Conservation (phyloP, 495 filamentous ascomycete species). For the Aspergillus hancockii region DNA sequence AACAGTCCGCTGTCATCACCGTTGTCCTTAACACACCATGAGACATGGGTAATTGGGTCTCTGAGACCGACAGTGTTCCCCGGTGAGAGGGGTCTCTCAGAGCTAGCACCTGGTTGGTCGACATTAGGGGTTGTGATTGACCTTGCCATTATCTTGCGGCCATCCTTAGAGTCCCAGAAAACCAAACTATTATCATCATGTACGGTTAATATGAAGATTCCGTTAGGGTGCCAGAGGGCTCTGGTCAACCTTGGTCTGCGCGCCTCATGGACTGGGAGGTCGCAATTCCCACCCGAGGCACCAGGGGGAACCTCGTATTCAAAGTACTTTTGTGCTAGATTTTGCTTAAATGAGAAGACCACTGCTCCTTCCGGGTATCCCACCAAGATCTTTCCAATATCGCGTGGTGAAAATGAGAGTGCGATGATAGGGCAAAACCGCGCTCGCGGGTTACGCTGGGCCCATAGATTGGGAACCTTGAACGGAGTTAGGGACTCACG, state of each 20-base stretch:
- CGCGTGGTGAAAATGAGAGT: conserved; percentile 81
- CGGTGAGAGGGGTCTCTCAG: conserved; percentile 38
- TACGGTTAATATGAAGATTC: conserved; percentile 82
- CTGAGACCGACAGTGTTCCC: conserved; percentile 54
- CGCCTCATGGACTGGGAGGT: conserved; percentile 49
- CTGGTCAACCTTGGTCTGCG: conserved; percentile 73
- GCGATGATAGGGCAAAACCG: conserved; percentile 65
- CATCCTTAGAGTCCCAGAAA: conserved; percentile 94
- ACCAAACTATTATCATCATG: conserved; percentile 90
- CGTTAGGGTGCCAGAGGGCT: conserved; percentile 92
- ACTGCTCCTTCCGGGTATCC: conserved; percentile 86
- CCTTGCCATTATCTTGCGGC: conserved; percentile 78
- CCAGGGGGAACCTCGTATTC: conserved; percentile 79
- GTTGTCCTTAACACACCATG: conserved; percentile 91
- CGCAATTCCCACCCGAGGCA: conserved; percentile 81
- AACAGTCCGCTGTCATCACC: conserved; percentile 90
- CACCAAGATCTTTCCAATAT: conserved; percentile 89
- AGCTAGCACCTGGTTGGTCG: conserved; percentile 56
- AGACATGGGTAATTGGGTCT: conserved; percentile 71
- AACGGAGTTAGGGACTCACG: conserved; percentile 73
- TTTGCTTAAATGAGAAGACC: conserved; percentile 90
- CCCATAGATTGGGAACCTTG: conserved; percentile 83
- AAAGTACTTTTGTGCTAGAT: conserved; percentile 72
- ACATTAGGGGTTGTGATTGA: conserved; percentile 73
- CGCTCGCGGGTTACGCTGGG: conserved; percentile 58